These are phyloP conservation scores for Emmonsia crescens DNA, from an alignment of 2,329 filamentous ascomycete species.

Conservation along the genomic window DNA sequence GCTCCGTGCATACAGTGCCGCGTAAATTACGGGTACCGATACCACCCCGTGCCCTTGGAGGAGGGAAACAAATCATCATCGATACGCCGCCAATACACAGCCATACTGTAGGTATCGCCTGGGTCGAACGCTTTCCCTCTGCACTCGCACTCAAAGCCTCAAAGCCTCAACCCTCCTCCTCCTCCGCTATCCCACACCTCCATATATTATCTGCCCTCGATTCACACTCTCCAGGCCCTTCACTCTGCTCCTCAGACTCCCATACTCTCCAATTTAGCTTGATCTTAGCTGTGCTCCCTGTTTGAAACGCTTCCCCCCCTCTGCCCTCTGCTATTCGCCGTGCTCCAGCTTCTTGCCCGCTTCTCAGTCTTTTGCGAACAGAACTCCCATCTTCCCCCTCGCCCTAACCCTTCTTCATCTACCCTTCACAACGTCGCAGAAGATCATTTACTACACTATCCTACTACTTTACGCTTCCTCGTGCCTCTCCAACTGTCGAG, in stretches of 20 bases:
- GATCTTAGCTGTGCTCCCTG: background rate
- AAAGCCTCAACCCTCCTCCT: background rate
- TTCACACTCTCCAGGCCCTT: background rate
- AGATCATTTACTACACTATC: background rate
- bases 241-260: background rate
- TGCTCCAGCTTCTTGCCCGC: constrained; percentile 1
- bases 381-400: background rate
- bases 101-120: background rate
- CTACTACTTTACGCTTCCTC: background rate
- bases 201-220: background rate
- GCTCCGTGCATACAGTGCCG: background rate
- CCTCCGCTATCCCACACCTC: background rate
- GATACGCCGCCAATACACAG: background rate
- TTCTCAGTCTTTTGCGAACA: constrained; percentile 3
- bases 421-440: background rate
- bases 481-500: background rate
- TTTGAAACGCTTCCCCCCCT: background rate
- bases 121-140: background rate
- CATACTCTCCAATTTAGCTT: background rate
- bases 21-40: background rate
- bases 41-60: background rate
- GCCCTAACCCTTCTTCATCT: background rate
- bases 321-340: background rate
- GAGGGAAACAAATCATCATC: constrained; percentile 3
- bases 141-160: background rate